phyloP scores from a whole-genome alignment of 2,329 filamentous ascomycete species.

The Orbilia javanica region DNA sequence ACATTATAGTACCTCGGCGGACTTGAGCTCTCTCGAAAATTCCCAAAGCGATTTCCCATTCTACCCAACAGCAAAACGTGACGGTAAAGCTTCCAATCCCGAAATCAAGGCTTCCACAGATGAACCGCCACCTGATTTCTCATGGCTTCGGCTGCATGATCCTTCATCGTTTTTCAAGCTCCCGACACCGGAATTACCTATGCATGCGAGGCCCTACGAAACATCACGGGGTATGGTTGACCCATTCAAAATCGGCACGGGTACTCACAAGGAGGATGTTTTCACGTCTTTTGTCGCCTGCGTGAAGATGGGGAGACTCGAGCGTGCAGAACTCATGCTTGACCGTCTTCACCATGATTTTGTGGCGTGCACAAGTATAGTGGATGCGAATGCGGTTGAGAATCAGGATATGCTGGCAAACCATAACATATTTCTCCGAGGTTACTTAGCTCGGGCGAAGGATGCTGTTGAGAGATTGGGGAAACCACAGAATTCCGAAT shows the following conservation, averaged over 20 bases:
- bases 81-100: not conserved
- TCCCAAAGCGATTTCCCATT: constrained; percentile 40
- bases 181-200: constrained; percentile 45
- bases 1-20: constrained; percentile 45
- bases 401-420: constrained; percentile 31
- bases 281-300: constrained; percentile 48
- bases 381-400: constrained; percentile 4
- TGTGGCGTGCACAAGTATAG: constrained; percentile 32
- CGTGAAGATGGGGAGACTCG: constrained; percentile 53
- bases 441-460: constrained; percentile 31
- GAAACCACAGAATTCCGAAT: not conserved
- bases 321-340: constrained; percentile 48
- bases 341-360: constrained; percentile 54
- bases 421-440: constrained; percentile 53
- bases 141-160: constrained; percentile 52
- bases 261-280: constrained; percentile 48
- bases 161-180: constrained; percentile 47
- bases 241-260: constrained; percentile 50
- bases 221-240: constrained; percentile 26
- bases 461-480: constrained; percentile 22
- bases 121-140: constrained; percentile 46
- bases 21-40: constrained; percentile 23
- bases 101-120: not conserved
- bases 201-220: constrained; percentile 45
- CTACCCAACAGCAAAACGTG: constrained; percentile 4